Evolutionary conservation across 345 rosid genomes (phyloP), one percentile per base, ranked within the genome.

Genomic region (Hirschfeldia incana): DNA sequence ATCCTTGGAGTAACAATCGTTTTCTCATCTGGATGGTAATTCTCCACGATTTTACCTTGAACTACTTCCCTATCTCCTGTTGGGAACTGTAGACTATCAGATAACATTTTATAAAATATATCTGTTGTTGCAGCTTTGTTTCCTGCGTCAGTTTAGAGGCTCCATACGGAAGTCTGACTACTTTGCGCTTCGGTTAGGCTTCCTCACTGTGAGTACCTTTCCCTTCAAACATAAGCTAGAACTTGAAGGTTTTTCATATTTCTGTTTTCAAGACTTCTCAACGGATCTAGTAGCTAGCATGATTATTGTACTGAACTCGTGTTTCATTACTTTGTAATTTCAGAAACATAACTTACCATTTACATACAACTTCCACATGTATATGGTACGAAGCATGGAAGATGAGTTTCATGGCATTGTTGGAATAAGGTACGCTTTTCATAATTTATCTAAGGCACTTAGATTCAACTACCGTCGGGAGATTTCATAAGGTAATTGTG

Each of bases 301-400:
- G 61, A 65, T 55, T 27, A 37, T 3, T 64, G 9, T 76, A 27
- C 64, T 69, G 17, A 79, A 17, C 71, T 4, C 21, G 4, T 75
- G 44, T 5, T 75, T 74, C 71, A 21, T 21, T 70, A 57, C 42
- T 37, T 55, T 70, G 21, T 3, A 65, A 21, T 65, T 83, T 8
- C 92, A 94, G 98, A 92, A 92, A 86, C 98, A 92, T 85, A 88
- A 84, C 59, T 86, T 94, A 77, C 97, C 97, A 61, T 88, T 77
- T 74, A 90, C 97, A 57, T 91, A 94, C 83, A 83, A 91, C 85
- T 94, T 94, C 83, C 98, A 91, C 70, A 87, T 81, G 74, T 94
- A 94, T 67, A 94, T 92, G 97, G 97, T 92, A 13, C 89, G 97
- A 37, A 92, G 97, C 81, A 94, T 94, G 98, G 98, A 94, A 85